Evolutionary conservation across 2,329 filamentous ascomycete species (phyloP), one percentile per base, ranked within the genome.

Genomic region (Colletotrichum abscissum): DNA sequence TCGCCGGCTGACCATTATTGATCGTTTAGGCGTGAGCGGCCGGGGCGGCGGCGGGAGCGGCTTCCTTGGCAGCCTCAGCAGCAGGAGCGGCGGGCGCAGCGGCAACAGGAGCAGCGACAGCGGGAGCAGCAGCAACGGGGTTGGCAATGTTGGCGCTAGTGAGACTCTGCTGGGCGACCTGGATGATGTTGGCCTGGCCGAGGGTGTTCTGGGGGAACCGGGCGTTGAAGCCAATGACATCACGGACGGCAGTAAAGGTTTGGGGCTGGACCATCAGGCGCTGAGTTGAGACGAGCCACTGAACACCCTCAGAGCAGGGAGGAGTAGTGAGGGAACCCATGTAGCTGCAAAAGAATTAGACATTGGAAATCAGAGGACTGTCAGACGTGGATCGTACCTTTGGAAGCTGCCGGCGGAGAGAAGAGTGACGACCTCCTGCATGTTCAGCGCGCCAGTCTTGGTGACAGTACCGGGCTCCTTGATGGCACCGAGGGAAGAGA

Each of bases 301-400:
- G 78, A 35, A 88, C 85, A 26, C 82, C 83, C 77, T 88, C 86
- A 16, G 80, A 80, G 80, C 86, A 88, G 3, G 86, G 86, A 24
- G 86, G 86, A 9, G 86, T 88, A 14, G 86, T 88, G 46, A 88
- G 81, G 4, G 86, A 87, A 30, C 86, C 86, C 2, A 81, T 78
- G 78, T 88, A 86, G 28, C 80, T 84, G 62, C 6, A 22, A 33
- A 6, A 4, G 22, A 11, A 60, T 72, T 60, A 69, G 67, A 24
- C 3, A 26, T 11, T 16, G 12, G 5, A 12, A 16, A 49, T 14
- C 7, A 24, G 4, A 2, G 14, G 19, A 33, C 19, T 49, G 14
- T 7, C 42, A 38, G 28, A 46, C 35, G 7, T n/a, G 33, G 1
- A 26, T 72, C 78, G 35, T 76, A 85, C 76, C 80, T 79, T 74